Evolutionary conservation across 2,329 filamentous ascomycete genomes (phyloP), one percentile per base, ranked within the genome.

Genomic region (Aspergillus aculeatinus): DNA sequence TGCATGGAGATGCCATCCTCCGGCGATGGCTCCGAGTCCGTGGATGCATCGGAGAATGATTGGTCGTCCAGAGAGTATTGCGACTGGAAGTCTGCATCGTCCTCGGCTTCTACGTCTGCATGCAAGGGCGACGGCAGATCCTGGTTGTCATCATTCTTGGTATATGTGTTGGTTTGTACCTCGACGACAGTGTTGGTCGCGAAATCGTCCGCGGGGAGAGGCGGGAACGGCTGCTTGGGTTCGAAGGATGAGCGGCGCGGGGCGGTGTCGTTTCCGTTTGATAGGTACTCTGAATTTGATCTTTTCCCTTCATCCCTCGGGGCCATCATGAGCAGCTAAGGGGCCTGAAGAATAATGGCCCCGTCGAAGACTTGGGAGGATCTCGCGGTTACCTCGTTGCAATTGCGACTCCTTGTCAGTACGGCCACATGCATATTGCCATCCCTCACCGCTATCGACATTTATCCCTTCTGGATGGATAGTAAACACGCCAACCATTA

Each of bases 1-100:
- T 73, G 71, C 61, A 74, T 72, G 39, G 68, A 66, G 61, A 74
- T 68, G 25, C 64, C 66, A 52, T 74, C 66, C 25, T 70, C 69
- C 0, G 62, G 64, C 2, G 69, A 70, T 29, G 63, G 63, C 35
- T 72, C 73, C 4, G 73, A 74, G 39, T 73, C 73, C 2, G 71
- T 69, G 12, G 68, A 68, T 10, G 70, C 72, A 50, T 73, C 76
- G 0, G 77, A 75, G 25, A 74, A 64, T 0, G 74, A 76, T 50
- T 75, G 73, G 31, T 76, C 69, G 48, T 75, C 75, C 21, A 77
- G 60, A 3, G 74, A 80, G 54, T 80, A 81, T 25, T 80, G 79
- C 3, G 78, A 79, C 57, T 79, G 75, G 51, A 81, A 79, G 59
- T 80, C 78, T 4, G 73, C 74, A 58, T 80, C 76, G 16, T 75